Percentiles rank a stretch among this genome's conserved stretches.
phyloP scores from a whole-genome alignment of 129 eudicot species.

The Kitagawia praeruptora region DNA sequence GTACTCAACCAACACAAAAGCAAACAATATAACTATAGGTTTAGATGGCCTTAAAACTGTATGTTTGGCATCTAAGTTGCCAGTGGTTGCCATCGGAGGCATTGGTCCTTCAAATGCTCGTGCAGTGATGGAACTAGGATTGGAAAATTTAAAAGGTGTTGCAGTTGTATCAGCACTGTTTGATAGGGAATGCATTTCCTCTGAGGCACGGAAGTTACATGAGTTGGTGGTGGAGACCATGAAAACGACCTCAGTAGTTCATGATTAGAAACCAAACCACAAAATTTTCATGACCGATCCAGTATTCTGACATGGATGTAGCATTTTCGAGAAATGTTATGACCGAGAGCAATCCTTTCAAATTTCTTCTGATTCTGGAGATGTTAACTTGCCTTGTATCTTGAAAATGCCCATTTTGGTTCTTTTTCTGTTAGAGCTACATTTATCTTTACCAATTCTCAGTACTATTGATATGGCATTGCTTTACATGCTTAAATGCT shows the following conservation, averaged over 20 bases:
- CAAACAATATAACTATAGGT: constrained; percentile 67
- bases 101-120: constrained; percentile 54
- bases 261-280: not conserved
- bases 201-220: constrained; percentile 41
- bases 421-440: not conserved
- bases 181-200: constrained; percentile 58
- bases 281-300: not conserved
- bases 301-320: not conserved
- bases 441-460: no score
- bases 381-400: not conserved
- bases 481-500: not conserved
- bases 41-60: constrained; percentile 64
- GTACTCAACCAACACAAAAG: constrained; percentile 82
- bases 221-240: constrained; percentile 32
- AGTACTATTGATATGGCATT: not conserved
- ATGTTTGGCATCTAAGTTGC: constrained; percentile 71
- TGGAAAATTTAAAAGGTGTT: constrained; percentile 57
- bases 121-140: constrained; percentile 56
- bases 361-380: not conserved
- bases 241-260: not conserved
- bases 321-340: no score
- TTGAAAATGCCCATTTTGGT: not conserved
- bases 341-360: not conserved
- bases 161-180: constrained; percentile 93
- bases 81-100: constrained; percentile 96